Conservation (phyloP, 169 alveolate species). For the Cystoisospora suis region DNA sequence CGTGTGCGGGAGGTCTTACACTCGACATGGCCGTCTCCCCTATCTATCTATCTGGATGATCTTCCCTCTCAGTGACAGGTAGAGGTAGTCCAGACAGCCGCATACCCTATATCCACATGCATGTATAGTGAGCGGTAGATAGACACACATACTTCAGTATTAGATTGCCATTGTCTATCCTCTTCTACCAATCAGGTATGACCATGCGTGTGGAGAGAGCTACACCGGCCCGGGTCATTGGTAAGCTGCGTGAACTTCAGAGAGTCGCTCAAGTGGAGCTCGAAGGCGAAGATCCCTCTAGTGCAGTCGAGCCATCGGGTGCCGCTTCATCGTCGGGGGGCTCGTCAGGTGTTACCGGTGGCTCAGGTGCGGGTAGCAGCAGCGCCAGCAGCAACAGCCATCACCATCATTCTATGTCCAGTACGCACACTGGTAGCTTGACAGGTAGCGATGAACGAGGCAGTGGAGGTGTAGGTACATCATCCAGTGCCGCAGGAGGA, state of each 20-base stretch:
- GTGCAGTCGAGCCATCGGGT: background rate
- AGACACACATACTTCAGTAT: no score
- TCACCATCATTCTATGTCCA: no score
- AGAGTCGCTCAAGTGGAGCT: background rate
- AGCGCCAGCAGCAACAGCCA: constrained; percentile 2
- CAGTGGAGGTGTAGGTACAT: background rate
- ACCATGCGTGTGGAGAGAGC: constrained; percentile 92
- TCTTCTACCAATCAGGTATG: constrained; percentile 70
- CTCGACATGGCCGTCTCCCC: no score
- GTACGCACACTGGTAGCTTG: no score
- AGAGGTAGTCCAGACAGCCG: no score
- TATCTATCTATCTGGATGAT: no score
- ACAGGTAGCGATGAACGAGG: background rate
- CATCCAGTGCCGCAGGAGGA: constrained; percentile 35
- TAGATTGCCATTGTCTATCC: no score
- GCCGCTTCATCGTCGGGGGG: background rate
- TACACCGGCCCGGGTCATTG: constrained; percentile 82
- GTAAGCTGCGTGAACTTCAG: constrained; percentile 65
- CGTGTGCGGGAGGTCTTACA: no score
- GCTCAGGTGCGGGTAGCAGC: background rate
- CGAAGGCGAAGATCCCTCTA: constrained; percentile 4
- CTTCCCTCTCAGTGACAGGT: no score
- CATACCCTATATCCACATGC: no score
- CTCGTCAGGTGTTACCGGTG: background rate
- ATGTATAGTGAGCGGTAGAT: no score